Percentiles rank a stretch among this genome's conserved stretches.
Evolutionary conservation across 495 filamentous ascomycete species (phyloP).

Genomic region (Xylaria longipes): DNA sequence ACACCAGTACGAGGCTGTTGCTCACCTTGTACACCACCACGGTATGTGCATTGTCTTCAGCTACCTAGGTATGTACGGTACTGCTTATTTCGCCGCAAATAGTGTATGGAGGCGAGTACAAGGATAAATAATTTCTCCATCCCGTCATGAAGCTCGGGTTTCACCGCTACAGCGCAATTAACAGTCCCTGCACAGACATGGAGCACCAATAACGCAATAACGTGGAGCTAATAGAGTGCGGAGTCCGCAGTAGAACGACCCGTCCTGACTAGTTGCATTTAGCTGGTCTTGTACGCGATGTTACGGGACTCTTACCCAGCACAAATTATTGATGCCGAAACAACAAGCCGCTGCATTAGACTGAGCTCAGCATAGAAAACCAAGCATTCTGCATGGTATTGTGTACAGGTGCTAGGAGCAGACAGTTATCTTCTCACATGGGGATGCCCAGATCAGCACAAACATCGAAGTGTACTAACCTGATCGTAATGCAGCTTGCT

Average conservation of each 20-base stretch:
- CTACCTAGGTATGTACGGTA: background rate
- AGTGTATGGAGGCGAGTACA: background rate
- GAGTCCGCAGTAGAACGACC: background rate
- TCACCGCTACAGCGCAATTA: background rate
- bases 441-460: background rate
- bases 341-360: background rate
- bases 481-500: background rate
- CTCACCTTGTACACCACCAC: background rate
- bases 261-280: background rate
- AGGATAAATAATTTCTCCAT: background rate
- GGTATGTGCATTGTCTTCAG: background rate
- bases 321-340: background rate
- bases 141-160: background rate
- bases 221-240: slow-evolving; percentile 9
- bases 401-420: background rate
- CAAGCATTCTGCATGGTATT: background rate
- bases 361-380: background rate
- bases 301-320: background rate
- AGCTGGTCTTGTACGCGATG: slow-evolving; percentile 5
- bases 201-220: too few relatives aligned
- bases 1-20: slow-evolving; percentile 1
- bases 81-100: background rate
- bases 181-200: background rate
- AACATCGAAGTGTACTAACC: background rate
- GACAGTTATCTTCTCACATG: background rate